Conservation (phyloP, 1,284 basidiomycete genomes). For the Trametes sp. region DNA sequence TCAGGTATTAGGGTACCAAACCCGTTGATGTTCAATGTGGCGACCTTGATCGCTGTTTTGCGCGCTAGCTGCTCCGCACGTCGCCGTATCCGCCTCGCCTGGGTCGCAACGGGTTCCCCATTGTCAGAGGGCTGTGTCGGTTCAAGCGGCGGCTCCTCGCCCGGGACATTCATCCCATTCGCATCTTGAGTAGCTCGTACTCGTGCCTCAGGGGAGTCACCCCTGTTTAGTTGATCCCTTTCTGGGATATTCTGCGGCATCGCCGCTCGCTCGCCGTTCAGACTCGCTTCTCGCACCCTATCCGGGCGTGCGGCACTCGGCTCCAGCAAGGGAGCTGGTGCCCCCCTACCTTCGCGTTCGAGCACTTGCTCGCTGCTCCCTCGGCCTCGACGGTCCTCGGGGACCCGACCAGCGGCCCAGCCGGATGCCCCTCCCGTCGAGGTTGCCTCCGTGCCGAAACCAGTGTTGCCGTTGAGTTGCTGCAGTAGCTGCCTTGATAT, state of each 20-base stretch:
- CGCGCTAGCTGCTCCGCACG: no score
- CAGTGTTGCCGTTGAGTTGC: slow-evolving; percentile 9
- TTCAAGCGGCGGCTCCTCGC: no score
- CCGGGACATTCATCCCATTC: neutral
- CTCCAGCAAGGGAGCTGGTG: neutral
- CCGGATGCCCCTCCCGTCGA: neutral
- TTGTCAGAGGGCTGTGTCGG: no score
- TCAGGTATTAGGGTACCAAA: neutral
- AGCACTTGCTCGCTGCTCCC: neutral
- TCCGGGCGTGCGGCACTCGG: neutral
- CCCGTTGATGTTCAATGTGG: neutral
- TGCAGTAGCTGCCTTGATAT: slow-evolving; percentile 14
- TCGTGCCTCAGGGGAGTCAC: neutral
- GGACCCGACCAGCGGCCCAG: neutral
- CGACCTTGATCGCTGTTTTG: neutral
- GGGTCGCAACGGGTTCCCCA: no score
- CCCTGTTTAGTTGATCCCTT: neutral
- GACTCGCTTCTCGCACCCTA: neutral
- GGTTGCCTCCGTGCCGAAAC: slow-evolving; percentile 6
- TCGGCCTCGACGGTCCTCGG: slow-evolving; percentile 8
- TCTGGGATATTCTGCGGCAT: neutral
- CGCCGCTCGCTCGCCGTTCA: neutral
- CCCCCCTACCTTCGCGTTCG: neutral
- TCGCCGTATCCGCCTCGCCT: no score
- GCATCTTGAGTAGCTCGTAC: neutral